Evolutionary conservation across 768 basidiomycete genomes (phyloP), one percentile per base, ranked within the genome.

Genomic region (Serendipita sp.): DNA sequence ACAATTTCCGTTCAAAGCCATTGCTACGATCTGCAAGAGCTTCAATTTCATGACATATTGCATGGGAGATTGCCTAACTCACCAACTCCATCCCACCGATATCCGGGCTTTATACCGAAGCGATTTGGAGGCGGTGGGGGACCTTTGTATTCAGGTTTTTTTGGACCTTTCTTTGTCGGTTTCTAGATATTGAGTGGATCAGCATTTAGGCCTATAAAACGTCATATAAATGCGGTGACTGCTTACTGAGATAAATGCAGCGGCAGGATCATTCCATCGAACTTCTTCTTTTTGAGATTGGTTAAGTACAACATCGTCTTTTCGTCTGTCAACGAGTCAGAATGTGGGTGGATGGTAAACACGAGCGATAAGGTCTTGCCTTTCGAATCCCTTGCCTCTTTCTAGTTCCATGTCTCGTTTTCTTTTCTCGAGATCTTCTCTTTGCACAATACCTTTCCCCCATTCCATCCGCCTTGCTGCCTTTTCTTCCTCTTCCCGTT

Each of bases 31-130:
- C 93, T 93, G 68, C 15, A 30, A 38, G 41, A 8, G 23, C 15
- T 69, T 28, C 52, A 63, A 60, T 41, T 13, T 41, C 38, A 38
- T 18, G 1, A 64, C 15, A 3, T 13, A 62, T 51, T 44, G 60
- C 44, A 34, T 60, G 23, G 23, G 23, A n/a, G 30, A 52, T 64
- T 63, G 30, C 38, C 23, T 15, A 23, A 78, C 81, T 68, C 67
- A 91, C 94, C 94, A 68, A 98, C 96, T 34, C 96, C 96, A 73
- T 99, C 96, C 96, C 96, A 99, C 71, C 95, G 80, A 73, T 93
- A 91, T 0, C 96, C 96, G 30, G 96, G 96, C 68, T 82, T 87
- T 68, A 99, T 97, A 28, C 88, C 87, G 73, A 95, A 98, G 4
- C 96, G 85, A 76, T 99, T 98, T 5, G 95, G 94, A 13, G 92